Conservation (phyloP, 306 rosid species). For the Inga oerstediana region DNA sequence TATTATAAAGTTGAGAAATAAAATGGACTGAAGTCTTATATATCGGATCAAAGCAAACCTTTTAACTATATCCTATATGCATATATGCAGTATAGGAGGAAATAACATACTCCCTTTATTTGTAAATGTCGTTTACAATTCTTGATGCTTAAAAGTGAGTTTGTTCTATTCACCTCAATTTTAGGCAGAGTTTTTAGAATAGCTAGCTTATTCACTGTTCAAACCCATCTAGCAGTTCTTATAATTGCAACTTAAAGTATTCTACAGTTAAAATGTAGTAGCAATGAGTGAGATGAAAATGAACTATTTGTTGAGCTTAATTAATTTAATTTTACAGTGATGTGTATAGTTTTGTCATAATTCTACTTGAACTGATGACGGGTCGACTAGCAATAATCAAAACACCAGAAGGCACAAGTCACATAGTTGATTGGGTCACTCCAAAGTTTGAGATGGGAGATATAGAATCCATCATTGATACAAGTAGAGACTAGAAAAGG, state of each 20-base stretch:
- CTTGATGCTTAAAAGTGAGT: neutral
- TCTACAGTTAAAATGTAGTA: neutral
- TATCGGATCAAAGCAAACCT: too few relatives aligned
- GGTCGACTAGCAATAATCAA: conserved; percentile 18
- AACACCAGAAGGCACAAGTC: neutral
- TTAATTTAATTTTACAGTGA: neutral
- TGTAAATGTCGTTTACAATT: neutral
- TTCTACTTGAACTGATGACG: conserved; percentile 33
- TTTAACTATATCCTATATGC: too few relatives aligned
- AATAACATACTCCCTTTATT: too few relatives aligned
- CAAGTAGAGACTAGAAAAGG: too few relatives aligned
- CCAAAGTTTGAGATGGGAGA: conserved; percentile 23
- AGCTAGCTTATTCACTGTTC: too few relatives aligned
- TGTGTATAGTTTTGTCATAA: conserved; percentile 30
- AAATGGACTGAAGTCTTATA: too few relatives aligned
- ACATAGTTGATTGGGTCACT: conserved; percentile 1
- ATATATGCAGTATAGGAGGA: too few relatives aligned
- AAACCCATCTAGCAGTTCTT: too few relatives aligned
- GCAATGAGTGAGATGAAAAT: too few relatives aligned
- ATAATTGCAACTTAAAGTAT: neutral
- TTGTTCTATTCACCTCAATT: neutral
- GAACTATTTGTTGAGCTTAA: neutral
- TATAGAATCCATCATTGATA: conserved; percentile 18
- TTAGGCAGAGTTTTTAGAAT: neutral
- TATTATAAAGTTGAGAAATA: too few relatives aligned